Evolutionary conservation across 2,329 filamentous ascomycete genomes (phyloP).

Genomic region (Macrophomina tecta): DNA sequence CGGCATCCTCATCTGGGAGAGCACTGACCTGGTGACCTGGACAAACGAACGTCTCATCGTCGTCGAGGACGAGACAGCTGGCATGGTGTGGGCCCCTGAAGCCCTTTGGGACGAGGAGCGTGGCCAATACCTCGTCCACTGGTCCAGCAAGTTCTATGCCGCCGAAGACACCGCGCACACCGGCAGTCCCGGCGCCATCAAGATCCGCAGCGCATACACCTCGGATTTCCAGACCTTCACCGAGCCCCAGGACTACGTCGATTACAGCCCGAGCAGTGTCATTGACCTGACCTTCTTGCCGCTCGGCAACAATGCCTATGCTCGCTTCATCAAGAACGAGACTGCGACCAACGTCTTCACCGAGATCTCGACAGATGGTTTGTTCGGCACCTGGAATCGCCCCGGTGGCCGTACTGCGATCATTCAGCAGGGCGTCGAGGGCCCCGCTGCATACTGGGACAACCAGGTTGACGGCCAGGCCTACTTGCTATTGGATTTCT

Average conservation of each 20-base stretch:
- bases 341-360: constrained; percentile 58
- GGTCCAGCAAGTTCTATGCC: constrained; percentile 56
- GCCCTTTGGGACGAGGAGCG: constrained; percentile 59
- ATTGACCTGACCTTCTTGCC: constrained; percentile 65
- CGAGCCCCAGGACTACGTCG: constrained; percentile 57
- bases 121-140: constrained; percentile 56
- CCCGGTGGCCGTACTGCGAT: constrained; percentile 52
- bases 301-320: constrained; percentile 51
- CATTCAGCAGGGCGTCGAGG: constrained; percentile 45
- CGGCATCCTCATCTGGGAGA: constrained; percentile 63
- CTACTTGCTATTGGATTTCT: constrained; percentile 56
- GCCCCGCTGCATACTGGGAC: constrained; percentile 43
- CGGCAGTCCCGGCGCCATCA: constrained; percentile 49
- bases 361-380: constrained; percentile 55
- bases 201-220: constrained; percentile 63
- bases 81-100: constrained; percentile 66
- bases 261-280: constrained; percentile 54
- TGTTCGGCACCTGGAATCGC: constrained; percentile 60
- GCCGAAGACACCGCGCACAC: constrained; percentile 56
- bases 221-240: constrained; percentile 61
- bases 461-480: constrained; percentile 41
- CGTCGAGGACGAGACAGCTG: constrained; percentile 60
- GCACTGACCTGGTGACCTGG: constrained; percentile 59
- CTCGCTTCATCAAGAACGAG: constrained; percentile 64
- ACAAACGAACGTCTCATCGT: constrained; percentile 54